A percentile compares a stretch with the other conserved stretches of the same genome.
Evolutionary conservation across 192 early-diverging fungal genomes (phyloP).

Genomic region (Backusella westeae): DNA sequence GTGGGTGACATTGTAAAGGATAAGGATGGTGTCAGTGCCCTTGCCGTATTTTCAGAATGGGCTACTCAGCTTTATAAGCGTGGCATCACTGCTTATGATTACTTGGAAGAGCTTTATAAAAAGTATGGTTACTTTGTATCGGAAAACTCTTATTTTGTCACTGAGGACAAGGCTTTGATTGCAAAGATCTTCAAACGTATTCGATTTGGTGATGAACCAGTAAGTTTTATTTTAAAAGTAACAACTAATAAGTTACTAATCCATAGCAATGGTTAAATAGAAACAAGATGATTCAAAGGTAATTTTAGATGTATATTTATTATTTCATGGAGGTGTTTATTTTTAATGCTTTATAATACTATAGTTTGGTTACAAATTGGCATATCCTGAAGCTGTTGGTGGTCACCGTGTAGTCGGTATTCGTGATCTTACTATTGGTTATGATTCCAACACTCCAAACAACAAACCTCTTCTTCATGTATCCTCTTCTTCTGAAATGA

Average conservation of each 20-base stretch:
- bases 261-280: not conserved
- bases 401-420: slow-evolving; percentile 65
- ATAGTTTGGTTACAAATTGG: slow-evolving; percentile 45
- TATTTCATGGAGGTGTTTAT: not conserved
- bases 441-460: slow-evolving; percentile 70
- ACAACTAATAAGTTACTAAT: not conserved
- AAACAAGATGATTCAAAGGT: slow-evolving; percentile 2
- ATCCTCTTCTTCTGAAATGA: slow-evolving; percentile 81
- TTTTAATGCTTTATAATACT: not conserved
- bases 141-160: slow-evolving; percentile 87
- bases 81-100: slow-evolving; percentile 58
- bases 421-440: slow-evolving; percentile 87
- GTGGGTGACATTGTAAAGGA: slow-evolving; percentile 74
- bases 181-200: slow-evolving; percentile 77
- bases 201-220: slow-evolving; percentile 61
- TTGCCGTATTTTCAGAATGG: slow-evolving; percentile 78
- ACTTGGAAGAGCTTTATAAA: slow-evolving; percentile 72
- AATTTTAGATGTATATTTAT: not conserved
- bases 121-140: slow-evolving; percentile 86
- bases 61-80: slow-evolving; percentile 63
- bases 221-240: slow-evolving; percentile 14
- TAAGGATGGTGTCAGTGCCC: slow-evolving; percentile 91
- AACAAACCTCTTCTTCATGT: slow-evolving; percentile 68
- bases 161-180: slow-evolving; percentile 71
- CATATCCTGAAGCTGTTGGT: slow-evolving; percentile 73